phyloP scores from a whole-genome alignment of 441 rosid species.

The Populus hybrid region DNA sequence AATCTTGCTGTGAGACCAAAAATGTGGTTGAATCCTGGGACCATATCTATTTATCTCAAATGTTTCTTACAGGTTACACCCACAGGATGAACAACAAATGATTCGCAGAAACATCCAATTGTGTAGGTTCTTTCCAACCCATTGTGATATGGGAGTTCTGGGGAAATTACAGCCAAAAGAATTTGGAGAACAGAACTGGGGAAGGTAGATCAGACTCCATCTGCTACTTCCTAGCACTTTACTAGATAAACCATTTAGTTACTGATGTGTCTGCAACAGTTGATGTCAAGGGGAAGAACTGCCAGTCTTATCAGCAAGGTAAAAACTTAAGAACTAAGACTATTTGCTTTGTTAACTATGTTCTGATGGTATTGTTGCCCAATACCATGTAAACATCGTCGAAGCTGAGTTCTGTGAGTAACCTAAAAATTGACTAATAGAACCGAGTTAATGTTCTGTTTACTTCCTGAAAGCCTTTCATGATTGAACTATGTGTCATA shows the following conservation, averaged over 20 bases:
- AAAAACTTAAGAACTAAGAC: conserved; percentile 5
- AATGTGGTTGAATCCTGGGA: conserved; percentile 39
- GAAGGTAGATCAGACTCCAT: conserved; percentile 31
- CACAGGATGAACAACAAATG: conserved; percentile 24
- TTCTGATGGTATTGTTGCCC: background rate
- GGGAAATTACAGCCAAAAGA: conserved; percentile 22
- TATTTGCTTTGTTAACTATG: background rate
- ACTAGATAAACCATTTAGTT: conserved; percentile 23
- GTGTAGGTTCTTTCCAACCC: conserved; percentile 23
- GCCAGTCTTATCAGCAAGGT: conserved; percentile 41
- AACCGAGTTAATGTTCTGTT: too few relatives aligned
- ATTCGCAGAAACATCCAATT: conserved; percentile 25
- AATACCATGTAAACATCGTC: background rate
- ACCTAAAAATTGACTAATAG: too few relatives aligned
- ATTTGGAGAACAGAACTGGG: conserved; percentile 11
- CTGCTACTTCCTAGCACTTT: conserved; percentile 27
- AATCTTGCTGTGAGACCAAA: conserved; percentile 30
- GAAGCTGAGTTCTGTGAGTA: too few relatives aligned
- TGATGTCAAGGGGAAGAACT: conserved; percentile 39
- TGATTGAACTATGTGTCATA: too few relatives aligned
- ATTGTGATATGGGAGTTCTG: conserved; percentile 27
- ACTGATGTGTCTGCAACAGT: conserved; percentile 26
- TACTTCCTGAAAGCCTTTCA: too few relatives aligned
- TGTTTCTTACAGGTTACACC: conserved; percentile 37
- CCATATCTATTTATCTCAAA: conserved; percentile 35